Conservation (phyloP, 2,329 filamentous ascomycete species). For the Blumeriella jaapii region DNA sequence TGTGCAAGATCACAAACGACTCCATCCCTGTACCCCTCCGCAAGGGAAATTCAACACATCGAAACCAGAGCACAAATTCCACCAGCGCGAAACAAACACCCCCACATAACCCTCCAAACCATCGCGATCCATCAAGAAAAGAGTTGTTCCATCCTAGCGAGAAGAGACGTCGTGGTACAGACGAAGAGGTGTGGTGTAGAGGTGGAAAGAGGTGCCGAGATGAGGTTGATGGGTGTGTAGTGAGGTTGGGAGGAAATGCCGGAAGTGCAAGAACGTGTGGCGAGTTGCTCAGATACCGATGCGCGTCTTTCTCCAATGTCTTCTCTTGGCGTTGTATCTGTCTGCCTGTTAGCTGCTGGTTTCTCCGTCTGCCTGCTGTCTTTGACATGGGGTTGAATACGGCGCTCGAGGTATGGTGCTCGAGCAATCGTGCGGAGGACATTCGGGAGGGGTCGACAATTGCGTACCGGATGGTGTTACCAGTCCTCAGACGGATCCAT, state of each 20-base stretch:
- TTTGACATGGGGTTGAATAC: no score
- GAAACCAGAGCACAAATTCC: slow-evolving; percentile 1
- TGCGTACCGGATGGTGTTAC: slow-evolving; percentile 94
- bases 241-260: not conserved
- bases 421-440: no score
- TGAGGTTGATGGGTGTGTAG: not conserved
- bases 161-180: not conserved
- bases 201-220: not conserved
- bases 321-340: slow-evolving; percentile 99
- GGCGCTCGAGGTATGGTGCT: not conserved
- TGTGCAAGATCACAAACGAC: slow-evolving; percentile 2
- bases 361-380: no score
- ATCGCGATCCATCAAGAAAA: slow-evolving; percentile 3
- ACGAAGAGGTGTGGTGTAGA: not conserved
- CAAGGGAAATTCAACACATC: no score
- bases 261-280: not conserved
- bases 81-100: no score
- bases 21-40: no score
- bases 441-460: slow-evolving; percentile 1
- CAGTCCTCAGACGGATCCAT: slow-evolving; percentile 97
- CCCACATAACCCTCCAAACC: not conserved
- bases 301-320: slow-evolving; percentile 99
- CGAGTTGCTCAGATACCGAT: slow-evolving; percentile 83
- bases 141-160: slow-evolving; percentile 2
- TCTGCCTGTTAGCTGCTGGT: slow-evolving; percentile 10